Base-by-base conservation (phyloP, 2,329 filamentous ascomycete species). In the Pseudocercospora vitis region DNA sequence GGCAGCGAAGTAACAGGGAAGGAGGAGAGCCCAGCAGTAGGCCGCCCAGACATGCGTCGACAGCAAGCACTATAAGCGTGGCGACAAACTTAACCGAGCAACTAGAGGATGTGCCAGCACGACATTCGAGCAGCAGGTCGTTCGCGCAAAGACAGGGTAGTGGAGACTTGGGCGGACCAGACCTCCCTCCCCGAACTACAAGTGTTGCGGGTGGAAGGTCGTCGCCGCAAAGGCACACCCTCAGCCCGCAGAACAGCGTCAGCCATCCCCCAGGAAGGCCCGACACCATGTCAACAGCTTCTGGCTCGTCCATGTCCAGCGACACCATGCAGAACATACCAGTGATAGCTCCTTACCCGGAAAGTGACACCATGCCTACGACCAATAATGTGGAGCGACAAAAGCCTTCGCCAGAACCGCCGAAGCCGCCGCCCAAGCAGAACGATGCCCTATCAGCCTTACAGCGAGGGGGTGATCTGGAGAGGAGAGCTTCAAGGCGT, bases 371-470 rank as follows among this genome's bases (percentile, higher is more conserved):
- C 12, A 78, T 79, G 71, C 76, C 76, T 7, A 66, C 68, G 4
- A 52, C 58, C 47, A 47, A 59, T 19, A 35, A 29, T 11, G 61
- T 59, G 37, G 53, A 61, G 50, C 55, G 55, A 28, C 62, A 75
- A 1, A 71, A 71, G 0, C 72, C 76, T 16, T 72, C 75, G 4
- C 61, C 63, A 32, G 57, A 63, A 48, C 63, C 80, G 78, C 88
- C 88, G 1, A 89, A 89, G 2, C 88, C 89, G 2, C 85, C 86
- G 21, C 88, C 90, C 48, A 88, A 88, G 64, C 85, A 91, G 64
- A 88, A 94, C 64, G 95, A 95, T 75, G 94, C 94, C 4, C 77
- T 99, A 48, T 90, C 90, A 45, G 91, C 91, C 47, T 73, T 99
- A 61, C 94, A 97, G 72, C 84, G 91, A 71, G 91, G 91, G 28